Percentiles rank a stretch among this genome's conserved stretches.
These are phyloP conservation scores for Silybum marianum DNA, from an alignment of 129 eudicot genomes.

Conservation along the genomic window DNA sequence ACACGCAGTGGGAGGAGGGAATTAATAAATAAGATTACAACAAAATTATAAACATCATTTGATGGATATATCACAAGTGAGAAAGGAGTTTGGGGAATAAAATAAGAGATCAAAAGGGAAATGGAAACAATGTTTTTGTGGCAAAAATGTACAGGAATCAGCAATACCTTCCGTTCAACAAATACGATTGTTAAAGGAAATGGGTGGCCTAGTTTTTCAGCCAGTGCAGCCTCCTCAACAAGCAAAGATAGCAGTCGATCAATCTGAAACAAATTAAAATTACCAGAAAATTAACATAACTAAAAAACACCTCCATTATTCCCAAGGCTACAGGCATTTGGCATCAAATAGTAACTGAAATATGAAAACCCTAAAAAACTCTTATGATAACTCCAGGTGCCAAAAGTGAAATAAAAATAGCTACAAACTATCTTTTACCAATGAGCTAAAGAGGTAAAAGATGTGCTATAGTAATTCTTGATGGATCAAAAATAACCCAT, in stretches of 20 bases:
- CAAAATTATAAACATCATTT: background rate
- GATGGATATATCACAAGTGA: background rate
- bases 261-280: conserved; percentile 47
- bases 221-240: conserved; percentile 73
- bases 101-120: background rate
- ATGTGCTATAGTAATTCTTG: no score
- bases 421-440: no score
- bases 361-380: conserved; percentile 3
- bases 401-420: no score
- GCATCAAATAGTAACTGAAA: conserved; percentile 1
- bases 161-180: conserved; percentile 84
- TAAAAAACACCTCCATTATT: background rate
- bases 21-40: background rate
- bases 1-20: background rate
- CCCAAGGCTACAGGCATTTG: conserved; percentile 8
- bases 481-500: no score
- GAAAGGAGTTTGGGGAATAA: background rate
- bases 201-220: conserved; percentile 63
- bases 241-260: conserved; percentile 76
- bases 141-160: conserved; percentile 7
- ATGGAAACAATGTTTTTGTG: background rate
- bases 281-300: conserved; percentile 15
- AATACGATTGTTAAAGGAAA: conserved; percentile 83
- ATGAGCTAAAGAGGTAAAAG: no score
- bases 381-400: conserved; percentile 5